phyloP scores from a whole-genome alignment of 257 asterid species.

The Mitragyna speciosa region DNA sequence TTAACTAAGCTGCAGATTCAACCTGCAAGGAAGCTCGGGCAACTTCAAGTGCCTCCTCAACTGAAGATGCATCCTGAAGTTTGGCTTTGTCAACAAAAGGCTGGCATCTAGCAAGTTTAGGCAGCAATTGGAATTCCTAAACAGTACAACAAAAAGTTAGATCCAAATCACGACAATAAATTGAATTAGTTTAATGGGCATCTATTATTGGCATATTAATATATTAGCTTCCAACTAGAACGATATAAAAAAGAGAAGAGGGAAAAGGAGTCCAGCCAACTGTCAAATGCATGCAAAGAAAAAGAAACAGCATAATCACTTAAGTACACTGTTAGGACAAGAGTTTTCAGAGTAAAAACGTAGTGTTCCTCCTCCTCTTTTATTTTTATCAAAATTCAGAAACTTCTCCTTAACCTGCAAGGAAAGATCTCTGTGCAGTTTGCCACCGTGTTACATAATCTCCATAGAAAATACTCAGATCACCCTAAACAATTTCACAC shows the following conservation, averaged over 20 bases:
- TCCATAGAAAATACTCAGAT: background rate
- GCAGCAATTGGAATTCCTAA: constrained; percentile 87
- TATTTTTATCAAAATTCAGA: background rate
- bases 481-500: background rate
- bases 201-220: background rate
- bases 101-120: constrained; percentile 79
- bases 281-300: background rate
- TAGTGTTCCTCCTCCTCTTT: too few species aligned
- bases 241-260: background rate
- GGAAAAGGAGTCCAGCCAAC: background rate
- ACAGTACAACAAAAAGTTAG: background rate
- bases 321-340: background rate
- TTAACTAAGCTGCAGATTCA: constrained; percentile 33
- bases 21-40: constrained; percentile 58
- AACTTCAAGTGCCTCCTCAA: constrained; percentile 79
- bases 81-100: constrained; percentile 64
- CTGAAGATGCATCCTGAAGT: constrained; percentile 78
- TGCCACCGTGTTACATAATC: background rate
- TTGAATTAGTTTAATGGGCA: background rate
- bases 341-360: background rate
- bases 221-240: background rate
- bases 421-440: background rate
- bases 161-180: background rate
- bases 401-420: background rate
- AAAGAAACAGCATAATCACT: background rate